Evolutionary conservation across 2,329 filamentous ascomycete species (phyloP), one percentile per base, ranked within the genome.

Genomic region (Penicillium sp.): DNA sequence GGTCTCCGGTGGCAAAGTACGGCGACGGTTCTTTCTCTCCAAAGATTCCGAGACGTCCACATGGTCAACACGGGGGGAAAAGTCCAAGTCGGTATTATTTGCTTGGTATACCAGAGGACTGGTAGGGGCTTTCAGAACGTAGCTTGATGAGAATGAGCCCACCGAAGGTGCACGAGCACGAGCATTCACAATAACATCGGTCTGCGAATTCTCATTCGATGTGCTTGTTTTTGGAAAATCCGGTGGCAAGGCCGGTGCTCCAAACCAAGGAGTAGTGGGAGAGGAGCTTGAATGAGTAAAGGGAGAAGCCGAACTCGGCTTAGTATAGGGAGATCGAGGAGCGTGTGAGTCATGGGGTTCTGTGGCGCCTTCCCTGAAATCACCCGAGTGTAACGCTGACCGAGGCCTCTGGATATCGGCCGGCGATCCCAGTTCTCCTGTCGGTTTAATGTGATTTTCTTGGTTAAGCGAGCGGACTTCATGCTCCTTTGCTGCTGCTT

Each of bases 21-120:
- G 88, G 22, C 90, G 83, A 44, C 89, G 82, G 16, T 81, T 81
- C 44, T 72, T 75, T 55, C 76, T 79, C 31, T 83, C 79, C 16
- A 76, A 73, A 52, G 69, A 71, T 14, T 74, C 69, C 37, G 75
- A 71, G 35, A 84, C 77, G 46, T 85, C 78, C 51, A 83, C 79
- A 40, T 75, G 73, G 53, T 82, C 79, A 52, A 81, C 72, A 20
- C 78, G 78, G 60, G 82, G 78, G 2, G 84, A 79, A 46, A 88
- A 79, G 56, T 90, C 86, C 22, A 88, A 69, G 63, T 94, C 90
- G 7, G 90, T 87, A 63, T 92, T 94, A 74, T 88, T 95, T 67
- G 91, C 86, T 40, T 92, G 91, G 67, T 97, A 87, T 1, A 95
- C 92, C 11, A 99, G 79, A 14, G 94, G 94, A 66, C 92, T 97